phyloP scores from a whole-genome alignment of 768 basidiomycete genomes.

The Lyophyllum decastes region DNA sequence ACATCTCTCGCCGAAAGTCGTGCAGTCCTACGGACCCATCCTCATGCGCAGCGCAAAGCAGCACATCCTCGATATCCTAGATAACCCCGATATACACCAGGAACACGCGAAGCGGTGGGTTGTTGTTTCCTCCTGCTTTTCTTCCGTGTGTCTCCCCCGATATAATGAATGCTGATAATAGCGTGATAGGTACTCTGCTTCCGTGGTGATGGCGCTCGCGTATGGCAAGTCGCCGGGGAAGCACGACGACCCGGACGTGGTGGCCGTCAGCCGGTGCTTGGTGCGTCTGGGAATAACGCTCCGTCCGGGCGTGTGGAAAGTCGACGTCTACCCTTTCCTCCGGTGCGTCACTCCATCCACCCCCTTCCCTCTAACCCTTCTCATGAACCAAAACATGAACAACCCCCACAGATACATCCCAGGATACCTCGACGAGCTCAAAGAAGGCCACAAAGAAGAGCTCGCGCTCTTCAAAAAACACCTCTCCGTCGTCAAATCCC shows the following conservation, averaged over 20 bases:
- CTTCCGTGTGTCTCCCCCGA: neutral
- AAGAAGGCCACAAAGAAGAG: constrained; percentile 57
- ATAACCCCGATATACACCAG: constrained; percentile 47
- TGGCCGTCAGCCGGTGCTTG: constrained; percentile 46
- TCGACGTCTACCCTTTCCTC: constrained; percentile 49
- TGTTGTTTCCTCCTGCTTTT: neutral
- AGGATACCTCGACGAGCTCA: constrained; percentile 59
- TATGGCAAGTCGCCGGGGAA: constrained; percentile 45
- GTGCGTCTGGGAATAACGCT: constrained; percentile 46
- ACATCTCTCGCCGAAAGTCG: constrained; percentile 55
- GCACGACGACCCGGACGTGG: constrained; percentile 47
- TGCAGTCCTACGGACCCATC: constrained; percentile 48
- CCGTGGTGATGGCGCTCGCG: constrained; percentile 51
- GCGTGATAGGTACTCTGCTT: constrained; percentile 43
- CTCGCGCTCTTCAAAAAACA: constrained; percentile 55
- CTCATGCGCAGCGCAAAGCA: constrained; percentile 46
- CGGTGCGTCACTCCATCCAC: constrained; percentile 17
- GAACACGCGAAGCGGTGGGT: constrained; percentile 46
- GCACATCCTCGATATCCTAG: constrained; percentile 45
- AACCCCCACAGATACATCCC: constrained; percentile 65
- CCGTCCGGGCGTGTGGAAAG: constrained; percentile 45
- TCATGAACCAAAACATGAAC: too few species aligned
- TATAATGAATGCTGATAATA: neutral
- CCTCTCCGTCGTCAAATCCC: constrained; percentile 42
- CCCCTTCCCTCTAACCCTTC: neutral